Conservation (phyloP, 2,329 filamentous ascomycete genomes). For the Cercospora zeae-maydis region DNA sequence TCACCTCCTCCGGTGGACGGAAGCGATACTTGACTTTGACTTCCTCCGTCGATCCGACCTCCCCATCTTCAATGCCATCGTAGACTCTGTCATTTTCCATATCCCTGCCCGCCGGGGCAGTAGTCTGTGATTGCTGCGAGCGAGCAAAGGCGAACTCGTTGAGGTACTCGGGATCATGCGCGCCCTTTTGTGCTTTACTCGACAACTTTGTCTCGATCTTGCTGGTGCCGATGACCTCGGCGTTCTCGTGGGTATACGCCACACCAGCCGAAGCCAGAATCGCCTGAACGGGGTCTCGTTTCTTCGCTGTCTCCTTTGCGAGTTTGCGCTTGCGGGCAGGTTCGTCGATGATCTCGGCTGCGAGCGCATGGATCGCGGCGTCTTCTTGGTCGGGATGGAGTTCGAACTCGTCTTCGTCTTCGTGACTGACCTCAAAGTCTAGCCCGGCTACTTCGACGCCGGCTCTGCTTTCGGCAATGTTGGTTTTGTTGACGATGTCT, state of each 20-base stretch:
- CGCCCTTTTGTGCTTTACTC: constrained; percentile 65
- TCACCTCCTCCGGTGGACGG: constrained; percentile 70
- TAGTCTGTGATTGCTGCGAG: constrained; percentile 47
- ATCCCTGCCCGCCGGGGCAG: constrained; percentile 7
- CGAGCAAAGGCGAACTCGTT: constrained; percentile 41
- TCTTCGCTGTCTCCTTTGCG: constrained; percentile 38
- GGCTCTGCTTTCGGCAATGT: constrained; percentile 86
- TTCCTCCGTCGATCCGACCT: constrained; percentile 27
- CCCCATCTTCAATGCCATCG: constrained; percentile 11
- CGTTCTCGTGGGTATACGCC: constrained; percentile 94
- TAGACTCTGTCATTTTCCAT: background rate
- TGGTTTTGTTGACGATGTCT: constrained; percentile 98
- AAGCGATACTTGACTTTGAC: constrained; percentile 56
- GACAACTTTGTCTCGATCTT: constrained; percentile 84
- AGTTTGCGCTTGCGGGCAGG: constrained; percentile 36
- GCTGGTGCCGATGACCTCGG: constrained; percentile 88
- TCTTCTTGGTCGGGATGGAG: constrained; percentile 50
- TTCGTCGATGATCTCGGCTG: constrained; percentile 53
- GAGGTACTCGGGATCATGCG: constrained; percentile 50
- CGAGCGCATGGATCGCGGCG: constrained; percentile 69
- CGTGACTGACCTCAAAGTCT: constrained; percentile 65
- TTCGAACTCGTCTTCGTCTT: constrained; percentile 42
- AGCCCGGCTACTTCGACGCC: constrained; percentile 78
- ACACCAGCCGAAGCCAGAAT: constrained; percentile 87
- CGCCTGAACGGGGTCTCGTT: constrained; percentile 74